Percentiles rank a stretch among this genome's conserved stretches.
Conservation (phyloP, 1,139 yeast genomes). For the Candida tetrigidarum region DNA sequence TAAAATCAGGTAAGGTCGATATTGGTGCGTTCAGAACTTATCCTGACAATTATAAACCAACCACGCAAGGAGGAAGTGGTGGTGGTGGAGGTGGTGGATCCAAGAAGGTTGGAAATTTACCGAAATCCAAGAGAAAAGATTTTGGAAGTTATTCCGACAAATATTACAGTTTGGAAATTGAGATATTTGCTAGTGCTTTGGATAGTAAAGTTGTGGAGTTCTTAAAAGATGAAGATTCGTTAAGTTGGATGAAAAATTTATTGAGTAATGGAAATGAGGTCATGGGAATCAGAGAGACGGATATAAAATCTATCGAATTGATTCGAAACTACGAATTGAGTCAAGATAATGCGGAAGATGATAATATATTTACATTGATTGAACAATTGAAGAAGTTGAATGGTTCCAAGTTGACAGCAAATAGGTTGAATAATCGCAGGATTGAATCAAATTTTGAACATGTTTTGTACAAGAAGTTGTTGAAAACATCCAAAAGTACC, state of each 20-base stretch:
- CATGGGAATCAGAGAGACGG: constrained; percentile 11
- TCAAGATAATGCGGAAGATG: constrained; percentile 11
- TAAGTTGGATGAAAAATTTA: constrained; percentile 45
- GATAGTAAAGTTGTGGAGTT: constrained; percentile 53
- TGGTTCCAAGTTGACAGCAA: background rate
- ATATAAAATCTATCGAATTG: constrained; percentile 13
- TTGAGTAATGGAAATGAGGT: constrained; percentile 11
- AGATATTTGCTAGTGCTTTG: constrained; percentile 59
- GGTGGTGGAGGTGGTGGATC: background rate
- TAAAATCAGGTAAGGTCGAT: constrained; percentile 68
- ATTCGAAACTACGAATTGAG: constrained; percentile 16
- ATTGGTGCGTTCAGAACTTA: constrained; percentile 92
- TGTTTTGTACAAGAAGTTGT: constrained; percentile 22
- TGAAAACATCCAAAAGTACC: constrained; percentile 7
- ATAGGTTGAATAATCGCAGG: constrained; percentile 14
- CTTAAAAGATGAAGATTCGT: constrained; percentile 40
- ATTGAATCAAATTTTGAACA: constrained; percentile 26
- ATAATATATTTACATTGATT: constrained; percentile 6
- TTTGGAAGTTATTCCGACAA: constrained; percentile 72
- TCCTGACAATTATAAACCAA: constrained; percentile 44
- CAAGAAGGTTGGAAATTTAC: constrained; percentile 21
- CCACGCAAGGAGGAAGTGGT: constrained; percentile 4
- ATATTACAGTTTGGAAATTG: constrained; percentile 73
- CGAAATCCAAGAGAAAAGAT: constrained; percentile 56
- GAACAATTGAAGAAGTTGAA: constrained; percentile 7